These are phyloP conservation scores for Theileria orientalis DNA, from an alignment of 169 alveolate species.

Conservation along the genomic window DNA sequence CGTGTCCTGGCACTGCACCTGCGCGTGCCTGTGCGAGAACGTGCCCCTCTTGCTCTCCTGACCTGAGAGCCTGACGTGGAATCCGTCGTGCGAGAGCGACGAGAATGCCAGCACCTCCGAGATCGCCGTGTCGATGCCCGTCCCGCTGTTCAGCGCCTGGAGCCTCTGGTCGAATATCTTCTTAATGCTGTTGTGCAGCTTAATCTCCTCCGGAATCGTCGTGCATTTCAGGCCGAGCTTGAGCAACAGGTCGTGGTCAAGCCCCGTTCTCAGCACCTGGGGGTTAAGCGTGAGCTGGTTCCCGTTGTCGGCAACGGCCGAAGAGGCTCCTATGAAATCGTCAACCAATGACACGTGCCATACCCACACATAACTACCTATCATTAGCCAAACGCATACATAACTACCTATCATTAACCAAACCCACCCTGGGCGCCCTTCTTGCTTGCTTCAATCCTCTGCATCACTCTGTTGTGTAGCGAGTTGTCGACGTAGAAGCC, in stretches of 20 bases:
- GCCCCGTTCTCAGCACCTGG: conserved; percentile 76
- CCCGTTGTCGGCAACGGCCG: conserved; percentile 17
- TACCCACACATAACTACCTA: background rate
- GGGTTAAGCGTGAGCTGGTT: conserved; percentile 35
- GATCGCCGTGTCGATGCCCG: conserved; percentile 88
- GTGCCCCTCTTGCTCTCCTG: conserved; percentile 96
- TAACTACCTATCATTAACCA: no score
- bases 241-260: conserved; percentile 70
- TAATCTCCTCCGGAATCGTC: conserved; percentile 83
- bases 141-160: conserved; percentile 71
- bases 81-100: conserved; percentile 88
- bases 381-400: no score
- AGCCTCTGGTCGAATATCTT: conserved; percentile 84
- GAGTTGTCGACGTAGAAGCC: no score
- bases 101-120: conserved; percentile 94
- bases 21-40: conserved; percentile 94
- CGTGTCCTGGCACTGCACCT: conserved; percentile 84
- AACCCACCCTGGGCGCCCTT: no score
- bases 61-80: conserved; percentile 89
- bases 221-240: conserved; percentile 81
- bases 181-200: conserved; percentile 86
- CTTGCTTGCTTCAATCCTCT: no score
- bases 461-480: no score
- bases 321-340: background rate
- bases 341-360: background rate